Base-by-base conservation (phyloP, 495 filamentous ascomycete genomes). In the Corynascus novoguineensis region DNA sequence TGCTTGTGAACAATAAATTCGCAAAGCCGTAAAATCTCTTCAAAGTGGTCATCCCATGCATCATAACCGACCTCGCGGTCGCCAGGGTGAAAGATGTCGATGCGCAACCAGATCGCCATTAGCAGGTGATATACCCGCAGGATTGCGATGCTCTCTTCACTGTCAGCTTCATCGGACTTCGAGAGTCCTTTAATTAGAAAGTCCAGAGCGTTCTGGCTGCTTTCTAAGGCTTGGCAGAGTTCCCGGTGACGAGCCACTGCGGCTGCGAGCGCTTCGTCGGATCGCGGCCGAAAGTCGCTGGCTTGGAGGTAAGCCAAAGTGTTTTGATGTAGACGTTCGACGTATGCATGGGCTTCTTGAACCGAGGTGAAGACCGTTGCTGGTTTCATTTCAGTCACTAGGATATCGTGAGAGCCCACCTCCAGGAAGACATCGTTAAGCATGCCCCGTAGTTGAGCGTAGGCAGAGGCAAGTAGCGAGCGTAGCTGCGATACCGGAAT, bases 361-460 rank as follows among this genome's bases (percentile, higher is more conserved):
- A 58, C 9, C 0, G 61, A 64, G 27, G 35, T 8, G 25, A 58
- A 64, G 21, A 63, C 6, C 4, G 53, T 57, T 3, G 61, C 61
- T 12, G 57, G 57, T 27, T 57, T 44, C 5, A 60, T 1, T 4
- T 54, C 35, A 7, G 61, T 28, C 6, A 45, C 32, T 5, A 64
- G 27, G 1, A 50, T 46, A 38, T 60, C 61, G 0, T 22, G 5
- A 12, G 14, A 25, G 2, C 32, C 41, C 2, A 3, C 19, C 7
- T 49, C 41, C 1, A 32, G 32, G n/a, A 31, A 38, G 7, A 19
- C 25, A 27, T 57, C 45, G 37, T 64, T 53, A 8, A 60, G 40
- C 53, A 63, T 59, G 48, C 32, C 27, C 4, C 60, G 60, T 14
- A 63, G 56, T 25, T 63, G 57, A 5, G 46, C 57, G 48, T 63